phyloP scores from a whole-genome alignment of 1,284 basidiomycete genomes.

The Ceratorhiza oryzae-sativae region DNA sequence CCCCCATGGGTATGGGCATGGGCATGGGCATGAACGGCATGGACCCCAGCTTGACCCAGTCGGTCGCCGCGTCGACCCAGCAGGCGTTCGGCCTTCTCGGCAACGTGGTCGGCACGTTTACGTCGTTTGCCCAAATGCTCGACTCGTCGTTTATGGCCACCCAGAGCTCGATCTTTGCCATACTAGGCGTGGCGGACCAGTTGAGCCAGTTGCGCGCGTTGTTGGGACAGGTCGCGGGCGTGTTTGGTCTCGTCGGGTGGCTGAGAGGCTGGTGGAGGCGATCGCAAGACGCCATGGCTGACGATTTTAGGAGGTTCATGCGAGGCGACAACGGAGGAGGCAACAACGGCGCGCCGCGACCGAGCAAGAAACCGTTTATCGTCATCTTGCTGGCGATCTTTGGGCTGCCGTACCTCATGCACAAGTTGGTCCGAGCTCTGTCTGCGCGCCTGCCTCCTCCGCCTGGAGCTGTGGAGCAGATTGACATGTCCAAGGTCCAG shows the following conservation, averaged over 20 bases:
- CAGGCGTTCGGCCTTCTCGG: constrained; percentile 94
- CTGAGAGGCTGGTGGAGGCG: constrained; percentile 60
- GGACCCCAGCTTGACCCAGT: constrained; percentile 66
- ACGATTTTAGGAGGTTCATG: constrained; percentile 55
- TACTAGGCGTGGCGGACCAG: constrained; percentile 98
- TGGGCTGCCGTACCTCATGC: constrained; percentile 94
- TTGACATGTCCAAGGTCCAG: constrained; percentile 76
- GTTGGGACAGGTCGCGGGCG: constrained; percentile 89
- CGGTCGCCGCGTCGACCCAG: constrained; percentile 88
- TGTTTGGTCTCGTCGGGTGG: constrained; percentile 90
- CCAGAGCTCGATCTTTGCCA: constrained; percentile 97
- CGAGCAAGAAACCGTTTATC: constrained; percentile 89
- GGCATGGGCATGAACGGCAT: constrained; percentile 50
- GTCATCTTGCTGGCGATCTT: constrained; percentile 96
- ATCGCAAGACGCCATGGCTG: constrained; percentile 50
- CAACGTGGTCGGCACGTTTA: constrained; percentile 94
- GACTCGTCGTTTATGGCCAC: constrained; percentile 99
- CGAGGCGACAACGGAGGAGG: constrained; percentile 57
- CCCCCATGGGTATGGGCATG: constrained; percentile 54
- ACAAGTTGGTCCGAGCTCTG: constrained; percentile 84
- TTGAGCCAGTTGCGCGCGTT: constrained; percentile 91
- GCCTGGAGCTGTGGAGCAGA: constrained; percentile 57
- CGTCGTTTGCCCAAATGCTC: constrained; percentile 96
- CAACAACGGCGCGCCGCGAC: constrained; percentile 46
- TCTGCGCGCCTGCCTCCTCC: constrained; percentile 62